Evolutionary conservation across 805 yeast genomes (phyloP).

Genomic region (Schwanniomyces occidentalis): DNA sequence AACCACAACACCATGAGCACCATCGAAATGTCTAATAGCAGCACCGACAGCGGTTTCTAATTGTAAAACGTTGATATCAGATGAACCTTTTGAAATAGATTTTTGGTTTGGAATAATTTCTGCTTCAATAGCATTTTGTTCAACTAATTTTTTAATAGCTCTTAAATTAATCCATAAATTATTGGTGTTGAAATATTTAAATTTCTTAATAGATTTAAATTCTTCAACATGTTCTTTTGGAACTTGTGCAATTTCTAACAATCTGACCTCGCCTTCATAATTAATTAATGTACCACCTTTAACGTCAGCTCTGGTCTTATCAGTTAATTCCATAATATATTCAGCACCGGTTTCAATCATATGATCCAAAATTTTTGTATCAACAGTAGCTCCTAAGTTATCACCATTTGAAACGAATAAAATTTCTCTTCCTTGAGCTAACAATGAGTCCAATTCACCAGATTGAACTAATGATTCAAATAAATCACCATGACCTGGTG

Average conservation of each 20-base stretch:
- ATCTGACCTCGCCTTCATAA: slow-evolving; percentile 91
- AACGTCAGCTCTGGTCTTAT: slow-evolving; percentile 98
- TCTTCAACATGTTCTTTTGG: slow-evolving; percentile 98
- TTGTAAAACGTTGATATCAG: slow-evolving; percentile 84
- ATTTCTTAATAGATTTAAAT: slow-evolving; percentile 95
- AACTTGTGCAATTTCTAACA: slow-evolving; percentile 96
- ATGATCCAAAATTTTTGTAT: slow-evolving; percentile 83
- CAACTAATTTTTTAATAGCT: slow-evolving; percentile 91
- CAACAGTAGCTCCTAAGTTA: slow-evolving; percentile 98
- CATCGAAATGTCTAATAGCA: slow-evolving; percentile 91
- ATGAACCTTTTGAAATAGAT: slow-evolving; percentile 72
- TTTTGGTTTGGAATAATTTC: slow-evolving; percentile 96
- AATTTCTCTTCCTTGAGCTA: slow-evolving; percentile 92
- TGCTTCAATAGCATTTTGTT: slow-evolving; percentile 74
- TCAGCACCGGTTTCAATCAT: slow-evolving; percentile 91
- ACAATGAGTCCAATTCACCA: slow-evolving; percentile 86
- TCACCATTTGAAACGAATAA: slow-evolving; percentile 97
- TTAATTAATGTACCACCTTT: slow-evolving; percentile 98
- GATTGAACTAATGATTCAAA: slow-evolving; percentile 86
- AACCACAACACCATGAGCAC: slow-evolving; percentile 97
- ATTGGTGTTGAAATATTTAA: slow-evolving; percentile 97
- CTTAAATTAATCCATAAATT: slow-evolving; percentile 95
- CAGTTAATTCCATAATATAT: slow-evolving; percentile 97
- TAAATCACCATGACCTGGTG: slow-evolving; percentile 99
- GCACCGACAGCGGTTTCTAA: slow-evolving; percentile 99